Conservation (phyloP, 495 filamentous ascomycete genomes). For the Penicillium riverlandense region DNA sequence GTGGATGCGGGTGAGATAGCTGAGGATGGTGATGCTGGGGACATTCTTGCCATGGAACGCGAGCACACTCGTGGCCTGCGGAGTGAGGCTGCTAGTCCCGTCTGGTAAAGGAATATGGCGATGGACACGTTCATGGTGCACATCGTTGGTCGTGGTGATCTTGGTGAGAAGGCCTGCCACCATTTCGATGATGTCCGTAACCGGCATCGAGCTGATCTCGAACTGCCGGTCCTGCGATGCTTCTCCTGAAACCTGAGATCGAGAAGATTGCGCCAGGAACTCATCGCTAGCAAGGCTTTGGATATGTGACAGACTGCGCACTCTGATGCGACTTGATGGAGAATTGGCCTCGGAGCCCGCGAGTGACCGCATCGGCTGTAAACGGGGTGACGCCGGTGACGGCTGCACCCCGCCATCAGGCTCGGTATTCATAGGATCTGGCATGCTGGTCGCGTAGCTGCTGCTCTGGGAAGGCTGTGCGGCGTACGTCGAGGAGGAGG, state of each 20-base stretch:
- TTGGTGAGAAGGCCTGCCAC: conserved; percentile 96
- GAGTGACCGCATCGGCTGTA: conserved; percentile 42
- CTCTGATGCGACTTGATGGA: conserved; percentile 62
- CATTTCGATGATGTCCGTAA: conserved; percentile 98
- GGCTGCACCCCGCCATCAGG: conserved; percentile 14
- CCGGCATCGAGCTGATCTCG: conserved; percentile 97
- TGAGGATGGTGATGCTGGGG: conserved; percentile 92
- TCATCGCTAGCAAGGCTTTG: conserved; percentile 80
- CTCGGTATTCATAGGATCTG: conserved; percentile 10
- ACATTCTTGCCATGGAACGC: conserved; percentile 99
- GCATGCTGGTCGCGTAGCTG: conserved; percentile 6
- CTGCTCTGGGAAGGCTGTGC: conserved; percentile 2
- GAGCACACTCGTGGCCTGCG: conserved; percentile 81
- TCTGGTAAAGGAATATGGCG: conserved; percentile 62
- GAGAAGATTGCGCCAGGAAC: conserved; percentile 45
- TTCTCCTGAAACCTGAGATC: conserved; percentile 42
- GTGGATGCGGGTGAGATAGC: conserved; percentile 93
- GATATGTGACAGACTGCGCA: conserved; percentile 81
- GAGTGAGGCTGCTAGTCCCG: conserved; percentile 58
- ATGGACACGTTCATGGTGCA: conserved; percentile 78
- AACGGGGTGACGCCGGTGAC: conserved; percentile 45
- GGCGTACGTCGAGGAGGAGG: conserved; percentile 9
- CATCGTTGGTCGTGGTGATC: conserved; percentile 95
- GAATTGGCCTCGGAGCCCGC: conserved; percentile 52
- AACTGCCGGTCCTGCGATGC: conserved; percentile 51